Percentiles rank a stretch among this genome's conserved stretches.
These are phyloP conservation scores for Penicillium ochrochloron DNA, from an alignment of 495 filamentous ascomycete genomes.

Conservation along the genomic window DNA sequence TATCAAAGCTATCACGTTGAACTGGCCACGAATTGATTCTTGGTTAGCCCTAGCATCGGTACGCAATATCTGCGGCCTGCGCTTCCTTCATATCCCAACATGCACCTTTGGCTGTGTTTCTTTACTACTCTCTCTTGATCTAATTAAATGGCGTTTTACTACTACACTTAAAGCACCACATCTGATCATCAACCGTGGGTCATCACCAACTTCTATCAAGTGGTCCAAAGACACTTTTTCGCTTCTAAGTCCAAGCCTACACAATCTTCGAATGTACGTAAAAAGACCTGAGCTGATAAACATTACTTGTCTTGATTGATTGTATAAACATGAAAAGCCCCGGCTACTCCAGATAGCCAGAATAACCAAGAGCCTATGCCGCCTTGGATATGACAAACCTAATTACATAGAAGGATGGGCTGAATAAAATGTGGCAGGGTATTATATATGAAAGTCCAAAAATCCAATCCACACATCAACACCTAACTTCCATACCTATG, in stretches of 20 bases:
- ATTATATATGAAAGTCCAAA: neutral
- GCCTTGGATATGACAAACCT: neutral
- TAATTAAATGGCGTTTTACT: neutral
- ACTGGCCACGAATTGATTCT: no score
- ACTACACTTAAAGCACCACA: neutral
- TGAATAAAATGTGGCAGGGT: conserved; percentile 1
- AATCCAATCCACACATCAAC: neutral
- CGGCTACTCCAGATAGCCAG: neutral
- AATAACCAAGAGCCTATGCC: neutral
- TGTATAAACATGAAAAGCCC: neutral
- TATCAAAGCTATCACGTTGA: neutral
- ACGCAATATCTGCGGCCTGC: no score
- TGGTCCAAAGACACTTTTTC: no score
- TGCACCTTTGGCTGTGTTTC: no score
- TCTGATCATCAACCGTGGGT: neutral
- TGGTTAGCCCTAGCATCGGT: no score
- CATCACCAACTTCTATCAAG: neutral
- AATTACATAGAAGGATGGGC: neutral
- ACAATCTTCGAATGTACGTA: no score
- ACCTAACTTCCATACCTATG: neutral
- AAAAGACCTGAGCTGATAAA: no score
- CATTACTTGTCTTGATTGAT: no score
- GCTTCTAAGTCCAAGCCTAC: no score
- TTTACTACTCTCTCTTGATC: neutral
- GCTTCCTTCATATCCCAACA: no score